These are phyloP conservation scores for Suillus occidentalis DNA, from an alignment of 768 basidiomycete genomes.

Conservation along the genomic window DNA sequence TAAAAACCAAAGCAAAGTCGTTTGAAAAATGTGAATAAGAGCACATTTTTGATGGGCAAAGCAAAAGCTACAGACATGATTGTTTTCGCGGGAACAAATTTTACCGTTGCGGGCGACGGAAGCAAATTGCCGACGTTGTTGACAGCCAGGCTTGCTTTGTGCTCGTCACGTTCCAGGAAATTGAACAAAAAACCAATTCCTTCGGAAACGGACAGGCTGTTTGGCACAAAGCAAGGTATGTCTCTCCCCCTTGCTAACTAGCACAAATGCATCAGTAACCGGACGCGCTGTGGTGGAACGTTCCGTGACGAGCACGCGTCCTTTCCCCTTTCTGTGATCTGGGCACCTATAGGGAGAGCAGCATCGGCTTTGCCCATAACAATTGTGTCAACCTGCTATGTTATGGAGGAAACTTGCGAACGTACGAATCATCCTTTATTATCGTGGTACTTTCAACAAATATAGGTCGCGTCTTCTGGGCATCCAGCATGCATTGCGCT, in stretches of 20 bases:
- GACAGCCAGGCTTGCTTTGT: constrained; percentile 16
- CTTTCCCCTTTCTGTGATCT: constrained; percentile 13
- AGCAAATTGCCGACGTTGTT: constrained; percentile 5
- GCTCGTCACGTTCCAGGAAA: constrained; percentile 11
- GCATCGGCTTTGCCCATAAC: background rate
- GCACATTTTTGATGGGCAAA: background rate
- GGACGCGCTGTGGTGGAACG: constrained; percentile 8
- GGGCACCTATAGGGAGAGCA: background rate
- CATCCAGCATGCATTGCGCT: background rate
- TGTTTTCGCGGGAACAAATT: background rate
- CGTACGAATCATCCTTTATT: constrained; percentile 11
- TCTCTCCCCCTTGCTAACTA: background rate
- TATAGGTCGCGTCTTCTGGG: background rate
- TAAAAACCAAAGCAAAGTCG: too few species aligned
- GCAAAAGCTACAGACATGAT: background rate
- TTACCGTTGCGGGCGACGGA: background rate
- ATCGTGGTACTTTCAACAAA: background rate
- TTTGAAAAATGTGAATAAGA: background rate
- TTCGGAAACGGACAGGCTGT: too few species aligned
- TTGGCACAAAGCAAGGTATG: too few species aligned
- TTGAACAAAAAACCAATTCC: background rate
- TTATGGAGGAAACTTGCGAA: constrained; percentile 15
- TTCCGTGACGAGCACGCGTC: constrained; percentile 7
- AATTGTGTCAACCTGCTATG: constrained; percentile 3
- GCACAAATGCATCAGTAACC: background rate